These are phyloP conservation scores for Annona squamosa DNA, from an alignment of 164 flowering plant genomes.

Conservation along the genomic window DNA sequence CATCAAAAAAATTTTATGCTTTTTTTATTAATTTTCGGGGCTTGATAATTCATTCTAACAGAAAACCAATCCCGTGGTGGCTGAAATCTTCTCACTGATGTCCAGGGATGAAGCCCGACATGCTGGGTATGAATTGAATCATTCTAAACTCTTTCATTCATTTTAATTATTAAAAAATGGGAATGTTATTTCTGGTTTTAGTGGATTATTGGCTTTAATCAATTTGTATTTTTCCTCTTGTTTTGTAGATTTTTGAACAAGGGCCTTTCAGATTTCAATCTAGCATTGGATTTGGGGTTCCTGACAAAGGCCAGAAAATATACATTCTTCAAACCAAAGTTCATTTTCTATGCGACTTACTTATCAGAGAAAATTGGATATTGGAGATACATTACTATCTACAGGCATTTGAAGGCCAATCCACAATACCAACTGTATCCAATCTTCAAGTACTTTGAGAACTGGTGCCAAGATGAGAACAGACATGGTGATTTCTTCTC, in stretches of 20 bases:
- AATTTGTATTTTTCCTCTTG: neutral
- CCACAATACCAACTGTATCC: conserved; percentile 92
- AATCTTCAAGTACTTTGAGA: conserved; percentile 97
- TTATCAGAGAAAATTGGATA: conserved; percentile 96
- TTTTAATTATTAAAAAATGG: neutral
- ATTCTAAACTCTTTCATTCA: neutral
- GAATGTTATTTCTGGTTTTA: neutral
- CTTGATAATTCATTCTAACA: conserved; percentile 18
- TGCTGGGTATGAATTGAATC: conserved; percentile 71
- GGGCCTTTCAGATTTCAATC: conserved; percentile 93
- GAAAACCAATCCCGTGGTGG: conserved; percentile 96
- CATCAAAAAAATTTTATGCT: no score
- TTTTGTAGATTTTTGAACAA: conserved; percentile 86
- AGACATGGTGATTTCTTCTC: conserved; percentile 99
- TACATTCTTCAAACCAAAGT: conserved; percentile 98
- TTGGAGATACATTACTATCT: conserved; percentile 96
- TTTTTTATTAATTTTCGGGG: neutral
- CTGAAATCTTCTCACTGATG: conserved; percentile 99
- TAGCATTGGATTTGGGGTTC: conserved; percentile 95
- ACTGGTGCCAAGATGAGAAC: conserved; percentile 99
- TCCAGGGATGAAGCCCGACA: conserved; percentile 99
- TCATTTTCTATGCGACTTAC: conserved; percentile 96
- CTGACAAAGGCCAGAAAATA: conserved; percentile 96
- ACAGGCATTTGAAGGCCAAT: conserved; percentile 83
- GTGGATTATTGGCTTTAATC: neutral